Conservation (phyloP, 73 alveolate species). For the Paramecium primaurelia region DNA sequence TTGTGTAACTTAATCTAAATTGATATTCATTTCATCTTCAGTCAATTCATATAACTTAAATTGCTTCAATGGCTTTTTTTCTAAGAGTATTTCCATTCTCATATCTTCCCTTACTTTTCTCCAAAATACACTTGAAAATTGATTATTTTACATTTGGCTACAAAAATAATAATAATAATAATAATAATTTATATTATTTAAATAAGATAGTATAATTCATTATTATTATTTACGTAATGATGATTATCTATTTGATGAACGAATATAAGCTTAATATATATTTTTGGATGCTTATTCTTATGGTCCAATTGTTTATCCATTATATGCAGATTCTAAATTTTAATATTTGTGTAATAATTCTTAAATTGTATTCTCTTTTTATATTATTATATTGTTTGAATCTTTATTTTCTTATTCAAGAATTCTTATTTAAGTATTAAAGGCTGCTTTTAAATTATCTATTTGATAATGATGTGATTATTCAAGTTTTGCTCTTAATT, state of each 20-base stretch:
- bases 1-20: constrained; percentile 24
- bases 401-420: background rate
- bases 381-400: background rate
- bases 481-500: background rate
- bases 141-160: background rate
- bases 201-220: background rate
- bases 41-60: constrained; percentile 37
- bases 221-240: background rate
- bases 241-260: background rate
- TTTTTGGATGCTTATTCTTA: constrained; percentile 4
- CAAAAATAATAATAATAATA: background rate
- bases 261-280: constrained; percentile 24
- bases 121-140: constrained; percentile 14
- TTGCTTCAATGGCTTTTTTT: constrained; percentile 10
- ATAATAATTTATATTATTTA: background rate
- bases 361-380: background rate
- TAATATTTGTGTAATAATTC: background rate
- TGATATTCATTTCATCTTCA: constrained; percentile 29
- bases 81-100: constrained; percentile 39
- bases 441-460: constrained; percentile 3
- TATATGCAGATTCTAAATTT: background rate
- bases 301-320: constrained; percentile 7
- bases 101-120: constrained; percentile 29
- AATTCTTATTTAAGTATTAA: constrained; percentile 4
- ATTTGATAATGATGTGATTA: background rate